These are phyloP conservation scores for Dipteronia sinensis DNA, from an alignment of 345 rosid genomes.

Conservation along the genomic window DNA sequence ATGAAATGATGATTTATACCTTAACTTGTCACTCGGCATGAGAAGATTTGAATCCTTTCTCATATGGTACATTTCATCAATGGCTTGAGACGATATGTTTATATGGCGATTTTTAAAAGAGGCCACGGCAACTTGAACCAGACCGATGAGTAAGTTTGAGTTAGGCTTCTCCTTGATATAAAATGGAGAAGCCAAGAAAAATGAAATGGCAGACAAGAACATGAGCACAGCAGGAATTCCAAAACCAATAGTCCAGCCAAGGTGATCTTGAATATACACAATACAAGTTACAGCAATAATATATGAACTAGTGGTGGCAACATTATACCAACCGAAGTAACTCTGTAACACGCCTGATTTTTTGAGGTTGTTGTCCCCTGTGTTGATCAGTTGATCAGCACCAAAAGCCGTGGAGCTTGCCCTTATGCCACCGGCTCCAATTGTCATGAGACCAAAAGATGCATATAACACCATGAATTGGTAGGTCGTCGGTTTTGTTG, in stretches of 20 bases:
- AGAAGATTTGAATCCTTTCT: constrained; percentile 29
- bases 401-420: constrained; percentile 26
- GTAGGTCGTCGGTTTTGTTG: constrained; percentile 25
- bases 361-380: constrained; percentile 18
- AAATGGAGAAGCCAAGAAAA: constrained; percentile 45
- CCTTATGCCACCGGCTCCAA: constrained; percentile 38
- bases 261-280: constrained; percentile 32
- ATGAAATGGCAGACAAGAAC: constrained; percentile 41
- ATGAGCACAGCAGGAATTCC: constrained; percentile 35
- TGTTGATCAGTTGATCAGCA: constrained; percentile 33
- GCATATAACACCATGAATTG: constrained; percentile 1
- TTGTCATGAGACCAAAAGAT: constrained; percentile 35
- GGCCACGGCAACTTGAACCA: constrained; percentile 47
- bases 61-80: constrained; percentile 6
- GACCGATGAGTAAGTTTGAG: constrained; percentile 41
- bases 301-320: constrained; percentile 20
- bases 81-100: constrained; percentile 22
- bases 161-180: constrained; percentile 40
- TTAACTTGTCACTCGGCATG: constrained; percentile 42
- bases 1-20: constrained; percentile 25
- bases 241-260: constrained; percentile 41
- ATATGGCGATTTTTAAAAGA: constrained; percentile 35
- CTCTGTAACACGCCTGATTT: constrained; percentile 27
- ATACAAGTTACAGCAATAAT: constrained; percentile 25
- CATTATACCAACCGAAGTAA: constrained; percentile 41